Conservation (phyloP, 352 stramenopile genomes). For the Phytophthora brassicae region DNA sequence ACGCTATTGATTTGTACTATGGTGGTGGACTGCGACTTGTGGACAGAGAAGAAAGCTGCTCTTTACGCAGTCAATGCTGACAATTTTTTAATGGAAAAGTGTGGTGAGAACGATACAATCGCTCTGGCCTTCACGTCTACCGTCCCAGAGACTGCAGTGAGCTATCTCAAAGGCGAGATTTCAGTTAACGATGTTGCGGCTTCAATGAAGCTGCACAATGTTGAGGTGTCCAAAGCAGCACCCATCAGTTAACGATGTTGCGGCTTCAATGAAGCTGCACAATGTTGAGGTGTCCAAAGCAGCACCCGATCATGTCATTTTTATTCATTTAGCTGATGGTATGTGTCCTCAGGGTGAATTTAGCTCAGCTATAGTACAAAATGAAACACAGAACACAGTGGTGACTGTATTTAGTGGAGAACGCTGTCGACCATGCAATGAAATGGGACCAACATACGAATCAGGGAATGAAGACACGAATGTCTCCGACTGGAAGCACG, state of each 20-base stretch:
- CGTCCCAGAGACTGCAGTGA: slow-evolving; percentile 8
- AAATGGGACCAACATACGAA: neutral
- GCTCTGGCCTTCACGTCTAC: slow-evolving; percentile 32
- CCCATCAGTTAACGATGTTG: no score
- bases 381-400: slow-evolving; percentile 3
- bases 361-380: neutral
- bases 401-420: slow-evolving; percentile 25
- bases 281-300: slow-evolving; percentile 14
- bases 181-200: slow-evolving; percentile 15
- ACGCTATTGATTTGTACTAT: slow-evolving; percentile 24
- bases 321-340: slow-evolving; percentile 24
- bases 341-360: slow-evolving; percentile 34
- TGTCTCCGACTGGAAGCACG: slow-evolving; percentile 18
- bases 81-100: slow-evolving; percentile 14
- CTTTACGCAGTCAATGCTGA: slow-evolving; percentile 16
- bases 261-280: slow-evolving; percentile 20
- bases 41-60: slow-evolving; percentile 11
- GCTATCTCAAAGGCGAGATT: slow-evolving; percentile 24
- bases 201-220: slow-evolving; percentile 22
- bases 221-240: slow-evolving; percentile 9
- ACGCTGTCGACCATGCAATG: slow-evolving; percentile 20
- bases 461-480: neutral
- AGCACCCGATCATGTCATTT: slow-evolving; percentile 17
- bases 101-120: slow-evolving; percentile 33
- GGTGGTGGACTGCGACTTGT: slow-evolving; percentile 29